These are phyloP conservation scores for Herpetomonas muscarum DNA, from an alignment of 208 protist genomes.

Conservation along the genomic window DNA sequence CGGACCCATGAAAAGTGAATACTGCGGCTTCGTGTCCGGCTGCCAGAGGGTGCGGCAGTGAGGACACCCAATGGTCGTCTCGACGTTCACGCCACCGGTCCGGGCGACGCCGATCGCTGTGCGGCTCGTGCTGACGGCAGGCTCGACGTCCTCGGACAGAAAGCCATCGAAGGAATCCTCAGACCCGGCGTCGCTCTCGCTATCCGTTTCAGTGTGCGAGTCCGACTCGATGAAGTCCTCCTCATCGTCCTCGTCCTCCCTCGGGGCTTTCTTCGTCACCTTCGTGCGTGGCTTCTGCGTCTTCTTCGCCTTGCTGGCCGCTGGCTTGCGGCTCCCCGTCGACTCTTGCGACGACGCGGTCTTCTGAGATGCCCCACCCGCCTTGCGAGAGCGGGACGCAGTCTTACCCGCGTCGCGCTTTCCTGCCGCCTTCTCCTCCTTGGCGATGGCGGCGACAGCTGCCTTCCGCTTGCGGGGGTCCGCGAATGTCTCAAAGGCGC, in stretches of 20 bases:
- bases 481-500: conserved; percentile 74
- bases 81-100: conserved; percentile 36
- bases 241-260: conserved; percentile 26
- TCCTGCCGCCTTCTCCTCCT: neutral
- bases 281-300: neutral
- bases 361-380: conserved; percentile 10
- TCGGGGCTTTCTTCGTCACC: conserved; percentile 13
- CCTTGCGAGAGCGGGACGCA: neutral
- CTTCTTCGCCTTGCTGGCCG: neutral
- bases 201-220: neutral
- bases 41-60: conserved; percentile 69
- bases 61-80: conserved; percentile 64
- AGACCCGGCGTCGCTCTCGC: conserved; percentile 10
- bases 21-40: conserved; percentile 71
- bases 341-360: conserved; percentile 3
- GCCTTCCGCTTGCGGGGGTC: conserved; percentile 56
- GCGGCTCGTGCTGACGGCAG: conserved; percentile 66
- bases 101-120: conserved; percentile 56
- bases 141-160: conserved; percentile 20
- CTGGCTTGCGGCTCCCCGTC: conserved; percentile 15
- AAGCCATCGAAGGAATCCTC: conserved; percentile 17
- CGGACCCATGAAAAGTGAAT: conserved; percentile 85
- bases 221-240: conserved; percentile 23
- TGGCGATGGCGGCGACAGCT: conserved; percentile 10
- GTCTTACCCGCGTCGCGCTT: conserved; percentile 3